Evolutionary conservation across 1,284 basidiomycete species (phyloP), one percentile per base, ranked within the genome.

Genomic region (Trametes polyzona): DNA sequence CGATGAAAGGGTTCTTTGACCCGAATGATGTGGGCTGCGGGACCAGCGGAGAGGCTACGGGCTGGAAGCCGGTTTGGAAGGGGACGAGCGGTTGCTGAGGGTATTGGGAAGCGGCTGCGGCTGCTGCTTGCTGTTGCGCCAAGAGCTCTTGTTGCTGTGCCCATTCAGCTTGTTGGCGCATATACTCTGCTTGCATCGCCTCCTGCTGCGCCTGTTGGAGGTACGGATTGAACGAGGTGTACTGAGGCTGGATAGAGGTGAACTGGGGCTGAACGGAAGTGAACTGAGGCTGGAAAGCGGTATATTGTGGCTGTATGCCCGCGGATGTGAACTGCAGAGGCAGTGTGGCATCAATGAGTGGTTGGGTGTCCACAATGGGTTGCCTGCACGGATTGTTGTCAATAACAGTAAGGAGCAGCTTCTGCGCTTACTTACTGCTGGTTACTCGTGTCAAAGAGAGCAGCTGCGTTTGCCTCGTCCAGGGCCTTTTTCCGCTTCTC

Each of bases 1-100:
- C 55, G 0, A 90, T 91, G 69, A 97, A 98, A 0, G 96, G 96
- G 72, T 98, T 98, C 79, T 98, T 98, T 36, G 93, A 92, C 14
- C 94, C 93, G 55, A 55, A 59, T 4, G 83, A 84, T 29, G 85
- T 93, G 33, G 84, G 82, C 62, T 91, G 88, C 5, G 81, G 70
- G 39, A 76, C 68, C 10, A 49, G 47, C n/a, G 47, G 47, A 10
- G 30, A 26, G 19, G 26, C 11, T 12, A 24, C 24, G 9, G 35
- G 67, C 49, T 71, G 67, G 36, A 47, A 40, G 8, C 37, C 52
- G 8, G 52, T 54, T 8, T 54, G 44, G 37, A 35, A 17, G n/a
- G 52, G 39, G 11, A 41, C 36, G 37, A 54, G 52, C 19, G 21
- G 14, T n/a, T 30, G 30, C 44, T 74, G 69, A 47, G 74, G 70